phyloP scores from a whole-genome alignment of 1,284 basidiomycete species.

The Trichosporon coremiiforme region DNA sequence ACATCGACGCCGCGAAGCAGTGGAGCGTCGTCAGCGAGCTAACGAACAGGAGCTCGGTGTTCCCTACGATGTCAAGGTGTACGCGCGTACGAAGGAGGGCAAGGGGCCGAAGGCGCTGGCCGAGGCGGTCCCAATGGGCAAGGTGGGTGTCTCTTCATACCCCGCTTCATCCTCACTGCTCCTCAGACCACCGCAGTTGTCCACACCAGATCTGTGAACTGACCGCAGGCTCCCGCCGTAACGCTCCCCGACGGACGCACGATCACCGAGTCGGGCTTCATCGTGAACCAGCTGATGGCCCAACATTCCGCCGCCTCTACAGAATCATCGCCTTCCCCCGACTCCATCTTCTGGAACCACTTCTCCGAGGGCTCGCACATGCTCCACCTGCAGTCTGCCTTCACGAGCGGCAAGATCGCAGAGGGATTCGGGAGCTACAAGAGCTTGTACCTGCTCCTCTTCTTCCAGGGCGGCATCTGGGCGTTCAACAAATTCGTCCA shows the following conservation, averaged over 20 bases:
- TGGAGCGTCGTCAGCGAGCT: not conserved
- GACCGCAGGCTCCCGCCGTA: conserved; percentile 39
- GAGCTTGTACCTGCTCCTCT: conserved; percentile 14
- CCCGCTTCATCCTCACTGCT: too few species aligned
- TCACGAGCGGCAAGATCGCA: conserved; percentile 7
- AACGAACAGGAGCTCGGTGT: conserved; percentile 39
- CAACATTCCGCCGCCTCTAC: conserved; percentile 19
- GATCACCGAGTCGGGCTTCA: conserved; percentile 45
- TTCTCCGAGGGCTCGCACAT: conserved; percentile 48
- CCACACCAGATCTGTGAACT: too few species aligned
- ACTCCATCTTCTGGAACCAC: conserved; percentile 45
- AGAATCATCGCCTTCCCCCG: conserved; percentile 32
- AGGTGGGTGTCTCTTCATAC: too few species aligned
- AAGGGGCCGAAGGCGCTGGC: not conserved
- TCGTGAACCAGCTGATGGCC: conserved; percentile 39
- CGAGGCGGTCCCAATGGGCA: conserved; percentile 41
- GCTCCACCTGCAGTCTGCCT: conserved; percentile 37
- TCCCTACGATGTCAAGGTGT: conserved; percentile 44
- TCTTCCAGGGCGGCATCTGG: conserved; percentile 3
- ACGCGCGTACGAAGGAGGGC: conserved; percentile 37
- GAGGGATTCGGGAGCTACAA: conserved; percentile 13
- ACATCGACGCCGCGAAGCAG: too few species aligned
- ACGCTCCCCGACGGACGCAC: conserved; percentile 37
- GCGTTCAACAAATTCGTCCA: conserved; percentile 1
- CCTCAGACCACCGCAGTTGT: too few species aligned